A percentile compares a stretch with the other conserved stretches of the same genome.
Evolutionary conservation across 2,329 filamentous ascomycete genomes (phyloP).

Genomic region (Curvularia sp.): DNA sequence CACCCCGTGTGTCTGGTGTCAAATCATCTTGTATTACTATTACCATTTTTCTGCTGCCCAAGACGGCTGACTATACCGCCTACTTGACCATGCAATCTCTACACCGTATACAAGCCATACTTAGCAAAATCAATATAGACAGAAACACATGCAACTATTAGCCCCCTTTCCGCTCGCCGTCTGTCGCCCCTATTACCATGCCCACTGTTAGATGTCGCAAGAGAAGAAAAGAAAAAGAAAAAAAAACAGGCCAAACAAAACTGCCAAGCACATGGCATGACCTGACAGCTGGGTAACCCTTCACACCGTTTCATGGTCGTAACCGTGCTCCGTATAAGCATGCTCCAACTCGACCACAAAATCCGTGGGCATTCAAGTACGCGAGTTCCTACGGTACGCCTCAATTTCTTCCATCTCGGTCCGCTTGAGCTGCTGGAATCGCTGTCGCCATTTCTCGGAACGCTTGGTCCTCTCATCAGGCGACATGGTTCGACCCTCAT

Average conservation of each 20-base stretch:
- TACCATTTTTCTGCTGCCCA: slow-evolving; percentile 14
- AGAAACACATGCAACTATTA: slow-evolving; percentile 4
- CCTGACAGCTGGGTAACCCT: slow-evolving; percentile 3
- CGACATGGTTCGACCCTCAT: slow-evolving; percentile 47
- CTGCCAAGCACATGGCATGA: neutral
- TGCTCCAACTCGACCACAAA: neutral
- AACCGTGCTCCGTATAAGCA: neutral
- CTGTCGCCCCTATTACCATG: neutral
- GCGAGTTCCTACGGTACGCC: slow-evolving; percentile 26
- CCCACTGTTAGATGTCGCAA: neutral
- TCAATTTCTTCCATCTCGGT: slow-evolving; percentile 40
- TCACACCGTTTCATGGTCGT: neutral
- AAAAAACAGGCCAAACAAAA: neutral
- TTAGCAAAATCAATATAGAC: slow-evolving; percentile 2
- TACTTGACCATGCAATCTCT: slow-evolving; percentile 19
- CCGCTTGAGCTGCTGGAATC: slow-evolving; percentile 45
- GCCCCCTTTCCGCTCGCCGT: neutral
- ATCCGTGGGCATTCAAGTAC: slow-evolving; percentile 8
- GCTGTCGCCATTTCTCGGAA: slow-evolving; percentile 46
- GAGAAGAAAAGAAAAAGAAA: slow-evolving; percentile 1
- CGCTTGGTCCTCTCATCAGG: slow-evolving; percentile 47
- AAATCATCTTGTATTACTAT: no score
- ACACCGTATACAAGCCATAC: slow-evolving; percentile 14
- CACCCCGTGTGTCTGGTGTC: neutral
- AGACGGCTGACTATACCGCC: slow-evolving; percentile 11